Evolutionary conservation across 1,284 basidiomycete genomes (phyloP).

Genomic region (Rhodofomes roseus): DNA sequence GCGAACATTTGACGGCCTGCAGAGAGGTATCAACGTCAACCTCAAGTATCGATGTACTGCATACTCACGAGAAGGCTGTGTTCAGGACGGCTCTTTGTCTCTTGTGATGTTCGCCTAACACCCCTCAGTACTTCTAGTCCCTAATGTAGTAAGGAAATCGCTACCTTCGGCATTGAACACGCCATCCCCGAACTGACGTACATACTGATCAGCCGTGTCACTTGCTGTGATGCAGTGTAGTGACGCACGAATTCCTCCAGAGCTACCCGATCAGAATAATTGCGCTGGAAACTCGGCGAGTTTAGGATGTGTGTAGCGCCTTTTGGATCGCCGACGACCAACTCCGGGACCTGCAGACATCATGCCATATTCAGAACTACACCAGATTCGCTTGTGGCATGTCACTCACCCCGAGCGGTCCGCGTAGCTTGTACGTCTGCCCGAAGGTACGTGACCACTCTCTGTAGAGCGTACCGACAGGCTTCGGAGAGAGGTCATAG

Average conservation of each 20-base stretch:
- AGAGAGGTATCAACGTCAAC: not conserved
- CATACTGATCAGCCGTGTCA: not conserved
- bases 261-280: constrained; percentile 1
- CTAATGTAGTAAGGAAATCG: not conserved
- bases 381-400: not conserved
- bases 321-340: constrained; percentile 12
- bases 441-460: not conserved
- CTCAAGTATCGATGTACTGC: not conserved
- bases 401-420: not conserved
- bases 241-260: constrained; percentile 8
- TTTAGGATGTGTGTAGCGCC: constrained; percentile 9
- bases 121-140: not conserved
- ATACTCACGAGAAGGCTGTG: constrained; percentile 3
- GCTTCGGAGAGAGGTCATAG: not conserved
- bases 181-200: constrained; percentile 8
- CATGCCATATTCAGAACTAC: no score
- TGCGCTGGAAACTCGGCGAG: constrained; percentile 4
- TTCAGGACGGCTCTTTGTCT: not conserved
- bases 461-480: not conserved
- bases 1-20: not conserved
- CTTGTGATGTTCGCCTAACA: constrained; percentile 2
- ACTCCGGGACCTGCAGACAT: constrained; percentile 3
- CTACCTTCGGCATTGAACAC: constrained; percentile 8
- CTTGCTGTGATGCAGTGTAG: not conserved
- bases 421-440: not conserved